Conservation (phyloP, 495 filamentous ascomycete species). For the Friedmanniomyces simplex region DNA sequence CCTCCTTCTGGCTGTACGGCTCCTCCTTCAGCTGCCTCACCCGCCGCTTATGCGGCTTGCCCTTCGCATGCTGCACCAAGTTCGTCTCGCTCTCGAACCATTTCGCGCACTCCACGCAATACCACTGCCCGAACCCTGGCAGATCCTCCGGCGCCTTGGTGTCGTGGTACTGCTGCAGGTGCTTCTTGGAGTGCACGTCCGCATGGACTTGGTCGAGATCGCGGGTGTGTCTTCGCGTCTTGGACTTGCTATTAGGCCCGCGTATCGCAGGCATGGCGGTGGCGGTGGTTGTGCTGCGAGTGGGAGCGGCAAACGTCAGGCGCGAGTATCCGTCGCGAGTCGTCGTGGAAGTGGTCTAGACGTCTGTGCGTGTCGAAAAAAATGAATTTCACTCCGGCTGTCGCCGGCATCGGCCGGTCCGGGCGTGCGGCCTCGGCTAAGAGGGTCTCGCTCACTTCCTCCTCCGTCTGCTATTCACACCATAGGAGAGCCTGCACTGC, state of each 20-base stretch:
- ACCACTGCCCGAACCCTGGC: conserved; percentile 69
- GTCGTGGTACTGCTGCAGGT: conserved; percentile 65
- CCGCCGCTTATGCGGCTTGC: conserved; percentile 89
- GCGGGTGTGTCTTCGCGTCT: conserved; percentile 49
- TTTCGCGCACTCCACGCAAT: conserved; percentile 91
- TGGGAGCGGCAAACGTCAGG: not conserved
- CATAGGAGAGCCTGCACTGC: not conserved
- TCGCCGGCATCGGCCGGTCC: not conserved
- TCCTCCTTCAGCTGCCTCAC: conserved; percentile 65
- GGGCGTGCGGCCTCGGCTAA: too few relatives aligned
- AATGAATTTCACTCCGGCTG: not conserved
- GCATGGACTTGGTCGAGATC: conserved; percentile 82
- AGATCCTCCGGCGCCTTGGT: conserved; percentile 76
- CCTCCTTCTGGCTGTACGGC: conserved; percentile 75
- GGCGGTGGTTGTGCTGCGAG: not conserved
- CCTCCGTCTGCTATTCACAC: not conserved
- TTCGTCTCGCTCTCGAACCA: conserved; percentile 86
- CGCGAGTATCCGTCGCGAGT: not conserved
- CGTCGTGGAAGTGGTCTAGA: not conserved
- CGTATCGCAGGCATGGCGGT: conserved; percentile 33
- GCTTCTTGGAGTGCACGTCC: conserved; percentile 64
- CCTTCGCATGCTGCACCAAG: conserved; percentile 63
- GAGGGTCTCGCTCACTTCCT: too few relatives aligned
- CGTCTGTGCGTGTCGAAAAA: not conserved
- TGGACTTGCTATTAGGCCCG: conserved; percentile 36